Evolutionary conservation across 2,329 filamentous ascomycete genomes (phyloP).

Genomic region (Epichloe hybrida): DNA sequence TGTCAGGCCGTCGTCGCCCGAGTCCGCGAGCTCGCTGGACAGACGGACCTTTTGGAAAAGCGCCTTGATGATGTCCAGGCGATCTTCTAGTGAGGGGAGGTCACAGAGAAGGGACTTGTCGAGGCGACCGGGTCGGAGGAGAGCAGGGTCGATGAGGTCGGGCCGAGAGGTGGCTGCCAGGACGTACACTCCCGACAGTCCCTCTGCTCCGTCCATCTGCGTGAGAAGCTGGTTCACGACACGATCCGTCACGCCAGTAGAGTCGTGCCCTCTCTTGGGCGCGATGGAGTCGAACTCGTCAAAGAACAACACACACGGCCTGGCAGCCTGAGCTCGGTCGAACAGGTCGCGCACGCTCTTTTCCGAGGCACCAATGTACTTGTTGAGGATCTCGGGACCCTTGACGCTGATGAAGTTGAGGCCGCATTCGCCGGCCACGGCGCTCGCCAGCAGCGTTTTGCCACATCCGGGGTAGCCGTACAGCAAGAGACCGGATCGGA

Average conservation of each 20-base stretch:
- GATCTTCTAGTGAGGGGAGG: constrained; percentile 62
- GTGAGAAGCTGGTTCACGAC: constrained; percentile 97
- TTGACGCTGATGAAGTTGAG: constrained; percentile 98
- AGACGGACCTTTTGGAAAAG: constrained; percentile 73
- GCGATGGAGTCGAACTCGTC: constrained; percentile 98
- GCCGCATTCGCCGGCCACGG: constrained; percentile 94
- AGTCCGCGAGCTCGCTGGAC: constrained; percentile 47
- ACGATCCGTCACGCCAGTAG: constrained; percentile 93
- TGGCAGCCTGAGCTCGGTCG: constrained; percentile 77
- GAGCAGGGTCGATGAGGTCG: constrained; percentile 86
- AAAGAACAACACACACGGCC: constrained; percentile 92
- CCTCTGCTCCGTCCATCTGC: constrained; percentile 97
- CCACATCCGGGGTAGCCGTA: constrained; percentile 95
- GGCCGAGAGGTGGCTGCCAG: constrained; percentile 87
- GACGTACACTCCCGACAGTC: constrained; percentile 87
- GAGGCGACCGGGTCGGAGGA: constrained; percentile 79
- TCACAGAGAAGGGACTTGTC: constrained; percentile 91
- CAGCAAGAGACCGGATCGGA: constrained; percentile 81
- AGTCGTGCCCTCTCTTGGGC: constrained; percentile 92
- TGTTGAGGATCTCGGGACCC: constrained; percentile 95
- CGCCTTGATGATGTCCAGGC: constrained; percentile 76
- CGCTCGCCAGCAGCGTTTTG: constrained; percentile 88
- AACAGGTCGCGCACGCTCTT: constrained; percentile 94
- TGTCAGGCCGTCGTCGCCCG: constrained; percentile 40
- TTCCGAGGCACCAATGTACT: constrained; percentile 98